Evolutionary conservation across 805 yeast genomes (phyloP).

Genomic region (Candida sphagnicola): DNA sequence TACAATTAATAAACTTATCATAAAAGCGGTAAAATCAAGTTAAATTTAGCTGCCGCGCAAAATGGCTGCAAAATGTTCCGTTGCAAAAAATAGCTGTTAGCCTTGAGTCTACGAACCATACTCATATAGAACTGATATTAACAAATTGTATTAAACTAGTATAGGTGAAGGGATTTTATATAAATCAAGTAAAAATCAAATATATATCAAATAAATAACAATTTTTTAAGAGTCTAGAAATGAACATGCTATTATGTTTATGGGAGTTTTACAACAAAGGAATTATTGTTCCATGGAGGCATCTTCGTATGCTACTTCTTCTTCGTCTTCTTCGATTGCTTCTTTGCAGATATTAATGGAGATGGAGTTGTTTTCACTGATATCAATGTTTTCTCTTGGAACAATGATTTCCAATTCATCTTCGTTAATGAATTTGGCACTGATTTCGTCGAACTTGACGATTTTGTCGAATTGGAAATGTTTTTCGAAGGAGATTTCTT

Average conservation of each 20-base stretch:
- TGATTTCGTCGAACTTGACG: slow-evolving; percentile 33
- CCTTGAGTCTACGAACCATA: too few relatives aligned
- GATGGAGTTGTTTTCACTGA: slow-evolving; percentile 9
- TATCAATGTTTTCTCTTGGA: slow-evolving; percentile 29
- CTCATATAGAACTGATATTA: too few relatives aligned
- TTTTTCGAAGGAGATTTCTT: slow-evolving; percentile 40
- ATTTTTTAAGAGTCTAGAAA: neutral
- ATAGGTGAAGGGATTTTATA: neutral
- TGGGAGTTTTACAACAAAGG: neutral
- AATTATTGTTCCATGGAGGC: slow-evolving; percentile 11
- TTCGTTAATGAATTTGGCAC: slow-evolving; percentile 32
- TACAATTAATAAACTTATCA: neutral
- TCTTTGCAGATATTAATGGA: slow-evolving; percentile 8
- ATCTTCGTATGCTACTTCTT: slow-evolving; percentile 11
- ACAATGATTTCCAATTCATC: slow-evolving; percentile 41
- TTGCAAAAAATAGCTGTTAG: too few relatives aligned
- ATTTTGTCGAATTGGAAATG: slow-evolving; percentile 39
- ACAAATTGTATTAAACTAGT: neutral
- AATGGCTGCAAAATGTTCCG: too few relatives aligned
- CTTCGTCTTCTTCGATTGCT: slow-evolving; percentile 9
- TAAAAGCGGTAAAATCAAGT: neutral
- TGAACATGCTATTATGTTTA: neutral
- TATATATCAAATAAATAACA: neutral
- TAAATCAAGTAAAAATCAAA: neutral
- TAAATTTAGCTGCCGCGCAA: too few relatives aligned